Evolutionary conservation across 768 basidiomycete genomes (phyloP), one percentile per base, ranked within the genome.

Genomic region (Hysterangium stoloniferum): DNA sequence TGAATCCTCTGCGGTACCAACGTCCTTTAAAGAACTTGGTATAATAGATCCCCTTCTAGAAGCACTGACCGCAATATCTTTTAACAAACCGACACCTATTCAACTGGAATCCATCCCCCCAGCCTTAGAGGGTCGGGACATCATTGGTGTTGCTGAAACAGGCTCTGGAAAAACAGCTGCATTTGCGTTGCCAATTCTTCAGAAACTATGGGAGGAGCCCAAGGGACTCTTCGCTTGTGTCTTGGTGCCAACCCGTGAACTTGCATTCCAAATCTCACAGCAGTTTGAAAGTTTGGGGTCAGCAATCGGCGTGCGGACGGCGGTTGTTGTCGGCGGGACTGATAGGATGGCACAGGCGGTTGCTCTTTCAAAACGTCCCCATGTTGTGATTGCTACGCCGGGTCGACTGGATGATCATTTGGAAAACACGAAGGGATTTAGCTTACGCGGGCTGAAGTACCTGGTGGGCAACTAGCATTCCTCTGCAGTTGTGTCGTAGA

Each of bases 81-180:
- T 79, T 76, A 92, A 77, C 55, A 72, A 74, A 36, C 95, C 96
- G 0, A 95, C 95, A 6, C 84, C 87, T 48, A 99, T 99, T 58
- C 96, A 99, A 66, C 69, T 71, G 2, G 80, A 91, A 61, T 76
- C 76, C 31, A 76, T 99, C 42, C 96, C 96, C 0, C 79, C 81
- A 69, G 95, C 94, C 17, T 69, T 99, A 5, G 74, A 87, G 64
- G 94, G 93, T 0, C 80, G 85, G 60, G 96, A 99, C 69, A 89
- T 99, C 57, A 98, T 99, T 52, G 96, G 96, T 17, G 86, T 99
- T n/a, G 96, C 96, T 28, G 84, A 90, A 57, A 99, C 96, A 8
- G 96, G 96, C 27, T 92, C 89, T 11, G 96, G 95, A 58, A 98
- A 99, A 72, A 98, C 96, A 0, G 95, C 93, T 13, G 94, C 96